phyloP scores from a whole-genome alignment of 140 eudicot genomes.

The Ambrosia hybrid region DNA sequence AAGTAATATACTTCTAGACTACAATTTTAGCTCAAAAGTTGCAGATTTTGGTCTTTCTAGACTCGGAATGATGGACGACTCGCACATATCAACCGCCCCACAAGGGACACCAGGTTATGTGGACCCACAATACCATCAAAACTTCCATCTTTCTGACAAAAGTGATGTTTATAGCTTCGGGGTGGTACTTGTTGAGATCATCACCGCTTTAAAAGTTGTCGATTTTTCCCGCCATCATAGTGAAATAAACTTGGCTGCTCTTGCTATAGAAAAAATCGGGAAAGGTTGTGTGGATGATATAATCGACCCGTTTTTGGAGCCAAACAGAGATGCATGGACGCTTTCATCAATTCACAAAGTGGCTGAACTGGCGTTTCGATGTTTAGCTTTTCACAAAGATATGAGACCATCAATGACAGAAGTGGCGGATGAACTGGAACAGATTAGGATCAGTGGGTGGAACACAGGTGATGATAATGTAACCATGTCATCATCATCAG shows the following conservation, averaged over 20 bases:
- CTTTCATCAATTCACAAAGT: conserved; percentile 54
- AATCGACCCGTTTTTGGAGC: conserved; percentile 58
- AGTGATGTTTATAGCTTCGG: conserved; percentile 85
- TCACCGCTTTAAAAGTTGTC: conserved; percentile 64
- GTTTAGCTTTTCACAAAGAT: conserved; percentile 65
- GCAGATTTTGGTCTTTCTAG: conserved; percentile 90
- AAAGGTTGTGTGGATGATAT: conserved; percentile 61
- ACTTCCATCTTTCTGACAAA: conserved; percentile 74
- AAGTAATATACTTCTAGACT: conserved; percentile 78
- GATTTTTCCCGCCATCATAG: conserved; percentile 53
- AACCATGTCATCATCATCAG: conserved; percentile 60
- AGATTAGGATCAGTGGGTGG: conserved; percentile 65
- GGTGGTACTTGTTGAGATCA: conserved; percentile 75
- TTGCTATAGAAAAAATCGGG: conserved; percentile 60
- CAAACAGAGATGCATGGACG: conserved; percentile 62
- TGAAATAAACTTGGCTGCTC: conserved; percentile 60
- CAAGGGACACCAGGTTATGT: conserved; percentile 91
- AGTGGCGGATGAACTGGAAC: conserved; percentile 86
- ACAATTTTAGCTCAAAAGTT: conserved; percentile 71
- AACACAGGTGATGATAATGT: conserved; percentile 60
- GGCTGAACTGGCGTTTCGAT: conserved; percentile 71
- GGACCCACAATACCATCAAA: conserved; percentile 80
- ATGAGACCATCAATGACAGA: conserved; percentile 83
- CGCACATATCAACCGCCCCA: conserved; percentile 83
- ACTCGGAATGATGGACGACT: conserved; percentile 60